Conservation (phyloP, 208 protist genomes). For the Trypanosomatidae sp. region DNA sequence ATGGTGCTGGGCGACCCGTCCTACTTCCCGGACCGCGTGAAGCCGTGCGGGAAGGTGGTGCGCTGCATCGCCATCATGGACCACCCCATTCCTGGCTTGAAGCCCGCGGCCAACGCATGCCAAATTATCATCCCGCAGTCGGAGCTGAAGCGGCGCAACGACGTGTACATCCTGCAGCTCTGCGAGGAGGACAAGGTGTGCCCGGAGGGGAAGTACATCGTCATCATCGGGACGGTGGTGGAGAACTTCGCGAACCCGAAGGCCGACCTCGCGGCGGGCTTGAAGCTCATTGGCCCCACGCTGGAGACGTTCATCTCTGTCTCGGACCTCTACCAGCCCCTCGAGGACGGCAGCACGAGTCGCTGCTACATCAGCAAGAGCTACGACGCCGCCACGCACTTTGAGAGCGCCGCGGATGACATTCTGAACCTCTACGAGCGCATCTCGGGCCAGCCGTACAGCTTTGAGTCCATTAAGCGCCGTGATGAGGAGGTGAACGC, state of each 20-base stretch:
- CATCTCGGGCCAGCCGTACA: constrained; percentile 95
- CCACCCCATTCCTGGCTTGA: constrained; percentile 89
- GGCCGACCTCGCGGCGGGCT: constrained; percentile 91
- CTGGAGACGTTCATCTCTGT: constrained; percentile 91
- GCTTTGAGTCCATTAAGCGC: constrained; percentile 77
- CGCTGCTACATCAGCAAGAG: constrained; percentile 96
- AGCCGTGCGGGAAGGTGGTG: constrained; percentile 92
- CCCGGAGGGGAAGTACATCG: constrained; percentile 97
- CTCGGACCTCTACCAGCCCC: constrained; percentile 91
- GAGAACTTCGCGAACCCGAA: constrained; percentile 95
- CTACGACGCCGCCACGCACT: constrained; percentile 98
- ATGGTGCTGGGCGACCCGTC: constrained; percentile 98
- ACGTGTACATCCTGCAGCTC: constrained; percentile 98
- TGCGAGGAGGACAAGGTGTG: constrained; percentile 95
- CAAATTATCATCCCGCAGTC: constrained; percentile 99
- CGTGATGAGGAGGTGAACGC: constrained; percentile 36
- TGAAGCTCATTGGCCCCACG: constrained; percentile 94
- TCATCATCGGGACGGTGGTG: constrained; percentile 97
- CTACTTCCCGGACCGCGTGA: constrained; percentile 98
- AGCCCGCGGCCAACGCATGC: constrained; percentile 73
- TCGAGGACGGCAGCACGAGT: constrained; percentile 88
- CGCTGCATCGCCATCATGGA: constrained; percentile 98
- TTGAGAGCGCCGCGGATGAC: constrained; percentile 97
- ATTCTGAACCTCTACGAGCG: constrained; percentile 96
- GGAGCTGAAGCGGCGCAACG: constrained; percentile 93